Evolutionary conservation across 352 stramenopile species (phyloP).

Genomic region (Thraustotheca clavata): DNA sequence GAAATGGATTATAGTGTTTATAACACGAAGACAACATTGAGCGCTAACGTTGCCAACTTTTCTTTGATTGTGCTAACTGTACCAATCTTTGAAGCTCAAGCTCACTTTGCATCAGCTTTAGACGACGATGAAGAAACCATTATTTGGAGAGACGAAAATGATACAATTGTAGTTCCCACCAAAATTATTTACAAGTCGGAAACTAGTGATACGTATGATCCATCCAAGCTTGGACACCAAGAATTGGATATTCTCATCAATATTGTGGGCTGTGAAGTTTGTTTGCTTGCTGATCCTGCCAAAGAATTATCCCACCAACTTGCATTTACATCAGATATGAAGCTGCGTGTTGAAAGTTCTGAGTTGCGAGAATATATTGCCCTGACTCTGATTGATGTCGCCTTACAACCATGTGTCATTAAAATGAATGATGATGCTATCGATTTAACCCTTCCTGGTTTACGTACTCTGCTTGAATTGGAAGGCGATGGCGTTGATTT

Average conservation of each 20-base stretch:
- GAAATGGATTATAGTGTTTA: constrained; percentile 37
- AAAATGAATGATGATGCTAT: constrained; percentile 55
- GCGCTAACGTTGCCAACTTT: constrained; percentile 44
- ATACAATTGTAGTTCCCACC: constrained; percentile 50
- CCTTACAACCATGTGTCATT: constrained; percentile 64
- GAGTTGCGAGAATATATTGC: constrained; percentile 56
- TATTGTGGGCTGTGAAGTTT: constrained; percentile 59
- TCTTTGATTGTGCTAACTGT: constrained; percentile 71
- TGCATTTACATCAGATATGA: constrained; percentile 70
- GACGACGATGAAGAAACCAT: constrained; percentile 52
- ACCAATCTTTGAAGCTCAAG: constrained; percentile 43
- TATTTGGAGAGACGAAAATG: constrained; percentile 19
- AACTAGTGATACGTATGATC: constrained; percentile 55
- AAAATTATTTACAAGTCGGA: constrained; percentile 44
- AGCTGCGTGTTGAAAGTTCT: constrained; percentile 51
- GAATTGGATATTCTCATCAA: constrained; percentile 41
- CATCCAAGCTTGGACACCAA: constrained; percentile 49
- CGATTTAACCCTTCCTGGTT: constrained; percentile 56
- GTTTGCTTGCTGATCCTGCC: constrained; percentile 63
- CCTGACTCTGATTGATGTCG: constrained; percentile 69
- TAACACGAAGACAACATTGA: constrained; percentile 45
- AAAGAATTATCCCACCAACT: constrained; percentile 67
- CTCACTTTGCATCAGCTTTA: constrained; percentile 54
- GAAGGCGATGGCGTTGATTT: constrained; percentile 82
- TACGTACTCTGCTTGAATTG: constrained; percentile 73